Conservation (phyloP, 164 flowering plant genomes). For the Protea cynaroides region DNA sequence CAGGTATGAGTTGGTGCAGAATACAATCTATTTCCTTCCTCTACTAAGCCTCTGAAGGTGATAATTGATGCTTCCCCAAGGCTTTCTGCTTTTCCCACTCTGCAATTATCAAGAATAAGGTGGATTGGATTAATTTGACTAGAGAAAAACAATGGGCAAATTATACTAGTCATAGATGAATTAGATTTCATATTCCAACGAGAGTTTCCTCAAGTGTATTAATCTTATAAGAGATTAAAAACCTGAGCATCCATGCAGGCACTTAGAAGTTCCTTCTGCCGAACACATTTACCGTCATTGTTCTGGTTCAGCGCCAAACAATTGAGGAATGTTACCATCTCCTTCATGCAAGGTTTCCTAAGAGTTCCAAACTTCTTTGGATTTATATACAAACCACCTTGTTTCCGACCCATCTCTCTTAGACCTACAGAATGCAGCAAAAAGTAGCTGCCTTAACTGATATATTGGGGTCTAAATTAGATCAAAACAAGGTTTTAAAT, state of each 20-base stretch:
- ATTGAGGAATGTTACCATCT: slow-evolving; percentile 66
- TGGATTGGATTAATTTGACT: neutral
- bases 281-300: slow-evolving; percentile 51
- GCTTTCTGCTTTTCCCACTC: slow-evolving; percentile 31
- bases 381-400: slow-evolving; percentile 29
- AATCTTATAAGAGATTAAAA: neutral
- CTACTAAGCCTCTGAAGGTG: slow-evolving; percentile 70
- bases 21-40: slow-evolving; percentile 40
- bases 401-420: slow-evolving; percentile 57
- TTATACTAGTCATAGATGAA: no score
- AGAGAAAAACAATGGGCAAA: neutral
- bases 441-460: no score
- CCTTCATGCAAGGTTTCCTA: slow-evolving; percentile 55
- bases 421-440: slow-evolving; percentile 2
- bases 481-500: no score
- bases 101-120: slow-evolving; percentile 18
- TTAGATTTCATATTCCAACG: neutral
- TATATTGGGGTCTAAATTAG: no score
- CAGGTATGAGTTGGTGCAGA: neutral
- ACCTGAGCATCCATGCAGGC: slow-evolving; percentile 83
- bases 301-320: slow-evolving; percentile 59
- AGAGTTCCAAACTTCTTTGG: slow-evolving; percentile 16
- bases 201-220: no score
- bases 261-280: slow-evolving; percentile 49
- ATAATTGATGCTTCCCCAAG: slow-evolving; percentile 67